Conservation (phyloP, 2,329 filamentous ascomycete genomes). For the Ascochyta lentis region DNA sequence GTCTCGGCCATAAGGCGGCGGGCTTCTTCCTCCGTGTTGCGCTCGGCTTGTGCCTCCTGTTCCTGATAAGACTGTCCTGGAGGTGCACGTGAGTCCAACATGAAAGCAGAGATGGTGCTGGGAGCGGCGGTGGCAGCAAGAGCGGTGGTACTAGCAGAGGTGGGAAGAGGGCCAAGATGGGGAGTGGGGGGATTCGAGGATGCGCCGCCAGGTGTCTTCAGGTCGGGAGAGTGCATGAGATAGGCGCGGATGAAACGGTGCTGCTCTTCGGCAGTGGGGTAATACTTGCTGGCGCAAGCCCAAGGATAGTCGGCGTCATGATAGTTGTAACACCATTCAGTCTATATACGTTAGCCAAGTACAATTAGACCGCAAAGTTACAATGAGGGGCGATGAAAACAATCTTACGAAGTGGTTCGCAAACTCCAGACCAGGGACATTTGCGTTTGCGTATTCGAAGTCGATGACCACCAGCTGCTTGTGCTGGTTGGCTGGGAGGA, state of each 20-base stretch:
- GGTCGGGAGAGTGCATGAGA: constrained; percentile 77
- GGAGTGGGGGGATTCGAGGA: constrained; percentile 53
- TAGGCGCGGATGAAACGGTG: constrained; percentile 85
- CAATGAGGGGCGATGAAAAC: constrained; percentile 9
- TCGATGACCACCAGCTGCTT: constrained; percentile 97
- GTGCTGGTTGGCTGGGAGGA: constrained; percentile 89
- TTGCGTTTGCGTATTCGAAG: constrained; percentile 95
- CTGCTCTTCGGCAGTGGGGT: constrained; percentile 83
- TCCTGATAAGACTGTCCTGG: constrained; percentile 45
- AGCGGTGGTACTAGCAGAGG: constrained; percentile 43
- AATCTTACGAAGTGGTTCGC: constrained; percentile 86
- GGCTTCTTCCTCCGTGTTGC: constrained; percentile 70
- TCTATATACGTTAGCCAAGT: constrained; percentile 47
- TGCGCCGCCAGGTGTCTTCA: constrained; percentile 63
- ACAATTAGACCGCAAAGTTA: not conserved
- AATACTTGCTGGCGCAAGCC: constrained; percentile 71
- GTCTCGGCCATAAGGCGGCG: constrained; percentile 78
- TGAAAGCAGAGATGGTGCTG: constrained; percentile 66
- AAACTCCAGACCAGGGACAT: constrained; percentile 85
- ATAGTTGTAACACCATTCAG: constrained; percentile 98
- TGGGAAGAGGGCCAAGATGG: constrained; percentile 37
- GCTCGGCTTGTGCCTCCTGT: constrained; percentile 60
- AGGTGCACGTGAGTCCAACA: constrained; percentile 69
- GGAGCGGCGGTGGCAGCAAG: constrained; percentile 42
- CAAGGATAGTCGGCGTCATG: constrained; percentile 72